Conservation (phyloP, 176 grass and related monocot species). For the Musa beccarii region DNA sequence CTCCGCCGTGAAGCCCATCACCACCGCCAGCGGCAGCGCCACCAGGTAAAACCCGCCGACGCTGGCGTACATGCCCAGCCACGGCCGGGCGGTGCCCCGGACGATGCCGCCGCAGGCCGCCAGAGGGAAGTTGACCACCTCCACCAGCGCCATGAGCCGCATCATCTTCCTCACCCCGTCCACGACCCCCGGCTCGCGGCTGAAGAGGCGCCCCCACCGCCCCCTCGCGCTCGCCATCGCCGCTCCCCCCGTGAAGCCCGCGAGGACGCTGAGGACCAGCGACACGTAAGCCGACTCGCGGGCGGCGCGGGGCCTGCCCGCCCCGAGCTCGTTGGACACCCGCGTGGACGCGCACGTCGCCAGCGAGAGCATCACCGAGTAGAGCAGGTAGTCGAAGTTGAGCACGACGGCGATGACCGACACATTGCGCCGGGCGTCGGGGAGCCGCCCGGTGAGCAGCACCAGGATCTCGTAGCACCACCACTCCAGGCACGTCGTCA, state of each 20-base stretch:
- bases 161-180: conserved; percentile 52
- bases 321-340: conserved; percentile 81
- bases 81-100: conserved; percentile 56
- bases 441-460: conserved; percentile 67
- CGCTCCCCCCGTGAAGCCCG: conserved; percentile 26
- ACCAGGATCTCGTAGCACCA: conserved; percentile 98
- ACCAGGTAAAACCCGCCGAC: conserved; percentile 66
- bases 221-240: conserved; percentile 42
- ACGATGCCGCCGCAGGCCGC: conserved; percentile 69
- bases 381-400: conserved; percentile 96
- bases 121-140: conserved; percentile 81
- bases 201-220: conserved; percentile 48
- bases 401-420: conserved; percentile 61
- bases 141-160: conserved; percentile 68
- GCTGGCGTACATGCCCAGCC: conserved; percentile 57
- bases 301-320: conserved; percentile 30
- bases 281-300: conserved; percentile 41
- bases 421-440: conserved; percentile 53
- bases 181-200: conserved; percentile 27
- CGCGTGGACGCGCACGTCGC: conserved; percentile 68
- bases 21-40: conserved; percentile 52
- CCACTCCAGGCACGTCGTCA: conserved; percentile 91
- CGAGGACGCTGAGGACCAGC: conserved; percentile 19
- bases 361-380: conserved; percentile 62
- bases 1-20: conserved; percentile 42